phyloP scores from a whole-genome alignment of 1,284 basidiomycete genomes.

The Leccinum holopus region DNA sequence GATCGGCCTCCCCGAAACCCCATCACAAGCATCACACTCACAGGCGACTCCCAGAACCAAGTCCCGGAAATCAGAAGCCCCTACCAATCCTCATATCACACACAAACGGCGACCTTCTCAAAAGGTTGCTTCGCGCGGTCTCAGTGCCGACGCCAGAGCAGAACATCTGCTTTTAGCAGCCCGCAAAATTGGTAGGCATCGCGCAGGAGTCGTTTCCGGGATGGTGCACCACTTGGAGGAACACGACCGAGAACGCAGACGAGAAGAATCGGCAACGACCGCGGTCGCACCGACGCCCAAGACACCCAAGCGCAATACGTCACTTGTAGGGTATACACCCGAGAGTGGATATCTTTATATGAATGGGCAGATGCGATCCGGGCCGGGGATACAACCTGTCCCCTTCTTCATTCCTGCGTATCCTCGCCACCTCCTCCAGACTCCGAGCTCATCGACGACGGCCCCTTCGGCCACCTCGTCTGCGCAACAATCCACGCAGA shows the following conservation, averaged over 20 bases:
- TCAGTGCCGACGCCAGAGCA: constrained; percentile 46
- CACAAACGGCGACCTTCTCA: constrained; percentile 30
- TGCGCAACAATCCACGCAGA: constrained; percentile 20
- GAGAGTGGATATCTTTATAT: constrained; percentile 31
- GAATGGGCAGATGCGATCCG: constrained; percentile 26
- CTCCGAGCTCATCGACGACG: constrained; percentile 34
- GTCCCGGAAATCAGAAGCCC: constrained; percentile 25
- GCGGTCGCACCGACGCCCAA: constrained; percentile 29
- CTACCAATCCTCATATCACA: constrained; percentile 8
- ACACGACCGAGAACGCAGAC: constrained; percentile 24
- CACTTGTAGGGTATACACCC: constrained; percentile 16
- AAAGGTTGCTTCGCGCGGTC: constrained; percentile 20
- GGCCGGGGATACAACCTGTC: constrained; percentile 27
- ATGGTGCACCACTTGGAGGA: constrained; percentile 31
- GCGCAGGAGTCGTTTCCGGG: constrained; percentile 41
- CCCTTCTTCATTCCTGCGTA: constrained; percentile 34
- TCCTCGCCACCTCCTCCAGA: constrained; percentile 29
- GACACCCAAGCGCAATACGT: constrained; percentile 32
- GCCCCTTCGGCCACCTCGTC: constrained; percentile 29
- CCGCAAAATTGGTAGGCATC: constrained; percentile 46
- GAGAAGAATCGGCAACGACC: constrained; percentile 29
- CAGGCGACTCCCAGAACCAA: constrained; percentile 28
- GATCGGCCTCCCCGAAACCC: constrained; percentile 17
- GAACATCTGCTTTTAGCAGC: constrained; percentile 51
- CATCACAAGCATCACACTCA: constrained; percentile 15